phyloP scores from a whole-genome alignment of 768 basidiomycete genomes.

The Pholiota conissans region DNA sequence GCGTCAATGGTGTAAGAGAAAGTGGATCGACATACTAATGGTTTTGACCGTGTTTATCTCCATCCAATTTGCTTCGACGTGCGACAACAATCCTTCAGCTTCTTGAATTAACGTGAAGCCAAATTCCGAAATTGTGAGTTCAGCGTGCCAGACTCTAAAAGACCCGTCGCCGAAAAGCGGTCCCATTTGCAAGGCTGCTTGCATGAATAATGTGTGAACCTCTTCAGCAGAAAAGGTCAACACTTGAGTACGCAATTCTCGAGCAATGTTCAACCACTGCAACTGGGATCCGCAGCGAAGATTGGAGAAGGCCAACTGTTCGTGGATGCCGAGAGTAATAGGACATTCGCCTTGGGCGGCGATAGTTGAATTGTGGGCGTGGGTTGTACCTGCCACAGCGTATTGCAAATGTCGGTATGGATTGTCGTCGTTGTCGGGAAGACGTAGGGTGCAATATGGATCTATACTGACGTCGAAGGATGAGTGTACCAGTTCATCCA shows the following conservation, averaged over 20 bases:
- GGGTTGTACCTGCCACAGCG: slow-evolving; percentile 33
- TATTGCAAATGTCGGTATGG: slow-evolving; percentile 35
- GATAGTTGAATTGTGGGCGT: slow-evolving; percentile 44
- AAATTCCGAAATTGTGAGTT: slow-evolving; percentile 33
- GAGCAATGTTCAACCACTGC: slow-evolving; percentile 52
- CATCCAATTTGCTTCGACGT: slow-evolving; percentile 42
- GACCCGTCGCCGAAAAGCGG: slow-evolving; percentile 6
- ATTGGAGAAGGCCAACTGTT: slow-evolving; percentile 43
- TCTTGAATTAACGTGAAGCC: slow-evolving; percentile 35
- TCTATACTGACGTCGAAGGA: slow-evolving; percentile 18
- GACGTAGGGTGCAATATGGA: slow-evolving; percentile 26
- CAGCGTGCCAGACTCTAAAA: slow-evolving; percentile 38
- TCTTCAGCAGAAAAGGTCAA: slow-evolving; percentile 39
- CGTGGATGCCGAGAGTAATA: slow-evolving; percentile 40
- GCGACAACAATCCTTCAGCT: slow-evolving; percentile 31
- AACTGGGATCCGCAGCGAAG: slow-evolving; percentile 44
- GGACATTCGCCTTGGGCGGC: slow-evolving; percentile 41
- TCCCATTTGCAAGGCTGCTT: slow-evolving; percentile 42
- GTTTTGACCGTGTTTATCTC: slow-evolving; percentile 18
- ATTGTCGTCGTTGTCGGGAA: slow-evolving; percentile 24
- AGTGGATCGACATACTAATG: slow-evolving; percentile 12
- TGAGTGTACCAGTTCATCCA: slow-evolving; percentile 9
- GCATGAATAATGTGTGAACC: slow-evolving; percentile 42
- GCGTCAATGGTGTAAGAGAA: not conserved
- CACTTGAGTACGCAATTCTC: slow-evolving; percentile 37